Conservation (phyloP, 148 eudicot genomes). For the Persicaria maculosa region DNA sequence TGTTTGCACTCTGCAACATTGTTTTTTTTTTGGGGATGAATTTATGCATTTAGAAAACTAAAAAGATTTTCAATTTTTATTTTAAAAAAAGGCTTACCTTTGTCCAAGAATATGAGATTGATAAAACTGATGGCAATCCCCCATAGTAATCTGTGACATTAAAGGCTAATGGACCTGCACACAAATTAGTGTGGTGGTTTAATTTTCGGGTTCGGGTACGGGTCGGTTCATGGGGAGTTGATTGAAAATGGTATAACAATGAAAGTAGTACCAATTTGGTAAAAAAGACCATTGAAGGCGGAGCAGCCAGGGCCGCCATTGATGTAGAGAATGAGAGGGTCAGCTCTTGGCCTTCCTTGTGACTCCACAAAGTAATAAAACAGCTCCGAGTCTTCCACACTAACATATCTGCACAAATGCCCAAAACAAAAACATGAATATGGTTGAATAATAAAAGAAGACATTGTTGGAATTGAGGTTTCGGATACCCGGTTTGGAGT, state of each 20-base stretch:
- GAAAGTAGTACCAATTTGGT: conserved; percentile 20
- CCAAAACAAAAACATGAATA: no score
- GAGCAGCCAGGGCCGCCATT: conserved; percentile 37
- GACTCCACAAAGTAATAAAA: conserved; percentile 36
- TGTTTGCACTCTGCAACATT: conserved; percentile 22
- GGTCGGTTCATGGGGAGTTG: no score
- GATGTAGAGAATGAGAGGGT: conserved; percentile 31
- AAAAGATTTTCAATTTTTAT: not conserved
- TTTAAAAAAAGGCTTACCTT: not conserved
- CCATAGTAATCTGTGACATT: conserved; percentile 16
- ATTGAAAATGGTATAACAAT: not conserved
- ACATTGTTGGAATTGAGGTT: not conserved
- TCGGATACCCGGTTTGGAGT: not conserved
- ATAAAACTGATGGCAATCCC: conserved; percentile 13
- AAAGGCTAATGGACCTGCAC: conserved; percentile 18
- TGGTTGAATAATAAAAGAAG: not conserved
- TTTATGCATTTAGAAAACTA: not conserved
- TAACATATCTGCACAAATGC: conserved; percentile 19
- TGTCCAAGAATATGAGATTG: conserved; percentile 17
- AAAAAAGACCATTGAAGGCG: conserved; percentile 23
- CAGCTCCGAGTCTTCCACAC: conserved; percentile 25
- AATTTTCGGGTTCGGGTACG: no score
- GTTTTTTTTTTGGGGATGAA: not conserved
- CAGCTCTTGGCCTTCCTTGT: conserved; percentile 22
- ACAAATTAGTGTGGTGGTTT: not conserved